These are phyloP conservation scores for Fusarium paranaense DNA, from an alignment of 2,329 filamentous ascomycete genomes.

Conservation along the genomic window DNA sequence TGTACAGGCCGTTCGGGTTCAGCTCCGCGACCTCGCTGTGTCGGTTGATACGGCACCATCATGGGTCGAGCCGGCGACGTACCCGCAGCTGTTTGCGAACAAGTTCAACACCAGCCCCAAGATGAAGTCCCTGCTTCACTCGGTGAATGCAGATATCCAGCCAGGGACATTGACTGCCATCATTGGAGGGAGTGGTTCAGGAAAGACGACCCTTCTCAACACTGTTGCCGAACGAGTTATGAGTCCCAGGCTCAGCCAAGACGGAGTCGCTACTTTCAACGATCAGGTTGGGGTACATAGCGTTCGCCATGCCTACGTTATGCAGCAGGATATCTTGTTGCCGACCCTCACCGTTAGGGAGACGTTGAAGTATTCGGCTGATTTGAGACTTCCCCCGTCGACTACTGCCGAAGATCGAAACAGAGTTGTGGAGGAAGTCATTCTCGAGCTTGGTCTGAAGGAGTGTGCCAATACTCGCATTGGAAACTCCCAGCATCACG, in stretches of 20 bases:
- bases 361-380: slow-evolving; percentile 78
- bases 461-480: slow-evolving; percentile 82
- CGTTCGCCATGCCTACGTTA: slow-evolving; percentile 76
- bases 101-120: slow-evolving; percentile 52
- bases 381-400: slow-evolving; percentile 74
- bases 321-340: slow-evolving; percentile 80
- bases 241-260: slow-evolving; percentile 62
- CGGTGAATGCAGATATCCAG: slow-evolving; percentile 72
- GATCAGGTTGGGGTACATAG: slow-evolving; percentile 62
- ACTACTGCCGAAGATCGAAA: slow-evolving; percentile 69
- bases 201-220: slow-evolving; percentile 79
- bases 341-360: slow-evolving; percentile 81
- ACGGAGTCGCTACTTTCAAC: slow-evolving; percentile 73
- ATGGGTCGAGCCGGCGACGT: slow-evolving; percentile 61
- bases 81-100: slow-evolving; percentile 53
- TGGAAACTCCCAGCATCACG: slow-evolving; percentile 76
- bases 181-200: slow-evolving; percentile 78
- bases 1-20: slow-evolving; percentile 67
- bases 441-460: slow-evolving; percentile 79
- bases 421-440: slow-evolving; percentile 79
- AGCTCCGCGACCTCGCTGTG: slow-evolving; percentile 65
- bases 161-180: slow-evolving; percentile 79
- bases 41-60: slow-evolving; percentile 70
- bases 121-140: slow-evolving; percentile 68
- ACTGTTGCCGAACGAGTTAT: slow-evolving; percentile 76